These are phyloP conservation scores for Pochonia chlamydosporia DNA, from an alignment of 2,329 filamentous ascomycete genomes.

Conservation along the genomic window DNA sequence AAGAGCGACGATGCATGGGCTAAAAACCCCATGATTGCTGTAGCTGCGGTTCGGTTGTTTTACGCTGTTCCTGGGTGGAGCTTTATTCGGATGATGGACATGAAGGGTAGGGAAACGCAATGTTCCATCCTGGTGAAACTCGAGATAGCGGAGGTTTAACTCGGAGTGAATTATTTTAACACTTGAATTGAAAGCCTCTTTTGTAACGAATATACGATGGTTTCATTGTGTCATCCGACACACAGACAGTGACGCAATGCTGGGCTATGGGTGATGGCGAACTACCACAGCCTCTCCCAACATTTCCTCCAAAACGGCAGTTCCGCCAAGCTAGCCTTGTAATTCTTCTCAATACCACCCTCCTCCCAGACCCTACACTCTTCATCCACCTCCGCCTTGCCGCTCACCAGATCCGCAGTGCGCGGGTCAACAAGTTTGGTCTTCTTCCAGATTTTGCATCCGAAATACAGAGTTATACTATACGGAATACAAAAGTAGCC, in stretches of 20 bases:
- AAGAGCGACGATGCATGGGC: conserved; percentile 62
- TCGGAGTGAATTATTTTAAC: too few relatives aligned
- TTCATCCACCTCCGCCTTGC: conserved; percentile 61
- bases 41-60: conserved; percentile 52
- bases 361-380: conserved; percentile 39
- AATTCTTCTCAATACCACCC: conserved; percentile 40
- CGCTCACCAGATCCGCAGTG: conserved; percentile 56
- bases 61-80: conserved; percentile 54
- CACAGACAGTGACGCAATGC: too few relatives aligned
- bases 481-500: conserved; percentile 49
- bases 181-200: background rate
- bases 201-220: too few relatives aligned
- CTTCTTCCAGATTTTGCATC: conserved; percentile 60
- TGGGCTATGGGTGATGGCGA: too few relatives aligned
- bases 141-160: conserved; percentile 40
- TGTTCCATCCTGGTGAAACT: conserved; percentile 58
- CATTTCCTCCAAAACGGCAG: conserved; percentile 29
- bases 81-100: conserved; percentile 59
- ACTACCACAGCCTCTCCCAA: conserved; percentile 35
- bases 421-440: conserved; percentile 50
- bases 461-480: conserved; percentile 51
- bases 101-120: conserved; percentile 58
- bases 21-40: conserved; percentile 56
- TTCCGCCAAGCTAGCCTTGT: conserved; percentile 26
- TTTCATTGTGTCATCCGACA: too few relatives aligned